phyloP scores from a whole-genome alignment of 1,284 basidiomycete genomes.

The Cryptococcus wingfieldii region DNA sequence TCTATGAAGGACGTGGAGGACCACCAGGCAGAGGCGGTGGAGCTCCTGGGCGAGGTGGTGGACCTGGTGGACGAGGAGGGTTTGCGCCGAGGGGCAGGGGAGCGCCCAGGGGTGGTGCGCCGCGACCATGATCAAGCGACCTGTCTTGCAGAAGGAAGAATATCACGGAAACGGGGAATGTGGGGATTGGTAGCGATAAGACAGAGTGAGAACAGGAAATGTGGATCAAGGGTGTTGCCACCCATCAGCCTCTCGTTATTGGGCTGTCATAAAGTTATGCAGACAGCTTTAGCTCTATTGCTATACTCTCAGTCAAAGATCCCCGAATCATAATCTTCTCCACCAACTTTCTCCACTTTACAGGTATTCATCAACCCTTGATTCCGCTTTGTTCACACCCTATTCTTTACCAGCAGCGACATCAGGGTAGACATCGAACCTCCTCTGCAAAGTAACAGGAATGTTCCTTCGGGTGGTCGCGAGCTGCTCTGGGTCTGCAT shows the following conservation, averaged over 20 bases:
- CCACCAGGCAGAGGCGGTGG: slow-evolving; percentile 32
- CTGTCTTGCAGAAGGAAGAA: too few relatives aligned
- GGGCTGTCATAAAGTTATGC: too few relatives aligned
- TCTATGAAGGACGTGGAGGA: slow-evolving; percentile 13
- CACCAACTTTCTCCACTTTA: too few relatives aligned
- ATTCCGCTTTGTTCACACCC: background rate
- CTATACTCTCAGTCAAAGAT: too few relatives aligned
- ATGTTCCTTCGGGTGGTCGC: slow-evolving; percentile 70
- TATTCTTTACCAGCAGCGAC: slow-evolving; percentile 47
- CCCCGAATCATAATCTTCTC: too few relatives aligned
- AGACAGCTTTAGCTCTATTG: too few relatives aligned
- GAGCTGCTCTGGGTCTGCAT: slow-evolving; percentile 67
- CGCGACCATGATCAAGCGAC: background rate
- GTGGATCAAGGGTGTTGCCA: too few relatives aligned
- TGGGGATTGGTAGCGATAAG: too few relatives aligned
- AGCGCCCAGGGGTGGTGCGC: slow-evolving; percentile 11
- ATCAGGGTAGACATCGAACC: slow-evolving; percentile 87
- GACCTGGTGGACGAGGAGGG: slow-evolving; percentile 16
- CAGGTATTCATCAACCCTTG: too few relatives aligned
- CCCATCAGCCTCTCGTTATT: too few relatives aligned
- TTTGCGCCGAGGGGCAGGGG: slow-evolving; percentile 9
- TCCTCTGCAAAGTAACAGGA: slow-evolving; percentile 79
- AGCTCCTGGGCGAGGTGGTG: slow-evolving; percentile 21
- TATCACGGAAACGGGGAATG: background rate
- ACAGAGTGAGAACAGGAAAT: too few relatives aligned